Base-by-base conservation (phyloP, 805 yeast species). In the Saccharomycopsis capsularis region DNA sequence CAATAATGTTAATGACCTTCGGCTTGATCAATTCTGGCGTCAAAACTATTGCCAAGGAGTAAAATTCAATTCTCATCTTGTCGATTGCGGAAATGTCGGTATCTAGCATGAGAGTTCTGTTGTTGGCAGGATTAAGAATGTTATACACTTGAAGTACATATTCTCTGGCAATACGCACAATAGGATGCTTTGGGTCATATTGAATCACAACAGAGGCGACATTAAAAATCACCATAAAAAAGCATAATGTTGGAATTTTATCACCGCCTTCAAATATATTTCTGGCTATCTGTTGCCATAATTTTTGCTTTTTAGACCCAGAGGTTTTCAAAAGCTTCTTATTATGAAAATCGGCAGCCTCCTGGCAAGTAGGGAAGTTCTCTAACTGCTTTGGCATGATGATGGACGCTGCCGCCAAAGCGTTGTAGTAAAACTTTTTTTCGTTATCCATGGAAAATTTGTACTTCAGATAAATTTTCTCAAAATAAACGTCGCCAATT, bases 21-120 rank as follows among this genome's bases (percentile, higher is more conserved):
- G 54, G 55, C 25, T 51, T 48, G 40, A 48, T 48, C 15, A 44
- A 35, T 19, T 53, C 55, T 11, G 54, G 54, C 19, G 46, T 42
- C 13, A 53, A 18, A n/a, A 51, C 40, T 13, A 53, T 40, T 7
- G 56, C 52, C 11, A 46, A 24, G 9, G 48, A 35, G 36, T 50
- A 51, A 39, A 51, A 53, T 34, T 51, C 49, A 19, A 51, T 42
- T 29, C 52, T 38, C 22, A 53, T 47, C 24, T 47, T 48, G 37
- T 53, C 56, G 37, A 51, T 32, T 13, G 44, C 45, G 5, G 51
- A 22, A 23, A 47, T 44, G 35, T 52, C 55, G 19, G 43, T 29
- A 18, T 50, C 50, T 3, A 16, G 29, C 36, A 47, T 40, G 21
- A 49, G 37, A 4, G 34, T 11, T 4, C n/a, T 22, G 29, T 27